Percentiles rank a stretch among this genome's conserved stretches.
phyloP scores from a whole-genome alignment of 2,329 filamentous ascomycete species.

The Hypoxylon sp. region DNA sequence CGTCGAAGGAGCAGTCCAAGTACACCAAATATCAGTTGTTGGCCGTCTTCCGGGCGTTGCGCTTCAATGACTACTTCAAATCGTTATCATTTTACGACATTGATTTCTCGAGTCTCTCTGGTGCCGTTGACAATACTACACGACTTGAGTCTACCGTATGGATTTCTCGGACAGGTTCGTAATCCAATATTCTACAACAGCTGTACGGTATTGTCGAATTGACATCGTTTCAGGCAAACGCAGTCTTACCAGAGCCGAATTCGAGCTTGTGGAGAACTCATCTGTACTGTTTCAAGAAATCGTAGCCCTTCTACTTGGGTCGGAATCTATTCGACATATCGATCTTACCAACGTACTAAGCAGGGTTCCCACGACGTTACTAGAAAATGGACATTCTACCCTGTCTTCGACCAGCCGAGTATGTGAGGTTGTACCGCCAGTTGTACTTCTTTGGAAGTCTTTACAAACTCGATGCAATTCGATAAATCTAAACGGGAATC shows the following conservation, averaged over 20 bases:
- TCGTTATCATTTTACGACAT: constrained; percentile 70
- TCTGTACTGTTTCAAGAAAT: constrained; percentile 70
- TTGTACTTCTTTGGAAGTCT: constrained; percentile 66
- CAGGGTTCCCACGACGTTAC: constrained; percentile 42
- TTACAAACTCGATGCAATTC: constrained; percentile 66
- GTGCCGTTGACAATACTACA: constrained; percentile 61
- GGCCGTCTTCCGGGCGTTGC: constrained; percentile 69
- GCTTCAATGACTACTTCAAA: constrained; percentile 73
- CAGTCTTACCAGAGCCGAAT: constrained; percentile 65
- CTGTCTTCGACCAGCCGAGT: constrained; percentile 33
- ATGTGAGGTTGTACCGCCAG: constrained; percentile 63
- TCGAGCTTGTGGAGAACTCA: constrained; percentile 64
- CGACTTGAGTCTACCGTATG: constrained; percentile 66
- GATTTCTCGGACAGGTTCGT: constrained; percentile 67
- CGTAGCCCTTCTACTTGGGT: constrained; percentile 69
- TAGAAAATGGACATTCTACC: constrained; percentile 17
- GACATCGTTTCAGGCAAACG: constrained; percentile 51
- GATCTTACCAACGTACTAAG: constrained; percentile 64
- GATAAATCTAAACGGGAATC: constrained; percentile 66
- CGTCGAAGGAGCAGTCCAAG: constrained; percentile 56
- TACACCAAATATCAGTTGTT: constrained; percentile 69
- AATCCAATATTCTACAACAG: background rate
- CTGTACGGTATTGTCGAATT: constrained; percentile 30
- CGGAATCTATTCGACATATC: constrained; percentile 69
- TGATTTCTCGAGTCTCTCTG: constrained; percentile 62